Percentiles rank a stretch among this genome's conserved stretches.
Conservation (phyloP, 73 alveolate species). For the Symbiodinium pilosum region DNA sequence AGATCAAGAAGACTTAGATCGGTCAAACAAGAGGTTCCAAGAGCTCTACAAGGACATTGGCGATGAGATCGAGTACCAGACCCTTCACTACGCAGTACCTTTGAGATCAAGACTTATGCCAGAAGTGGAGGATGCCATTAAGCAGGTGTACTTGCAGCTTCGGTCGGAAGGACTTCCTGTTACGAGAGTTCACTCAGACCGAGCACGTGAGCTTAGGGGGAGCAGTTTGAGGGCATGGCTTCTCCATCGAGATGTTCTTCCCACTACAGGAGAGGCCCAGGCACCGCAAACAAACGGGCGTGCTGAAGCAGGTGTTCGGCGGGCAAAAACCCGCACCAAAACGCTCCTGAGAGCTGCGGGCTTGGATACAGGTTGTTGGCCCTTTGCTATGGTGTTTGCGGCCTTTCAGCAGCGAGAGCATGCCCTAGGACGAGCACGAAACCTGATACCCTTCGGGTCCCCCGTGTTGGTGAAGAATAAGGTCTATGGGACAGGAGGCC, state of each 20-base stretch:
- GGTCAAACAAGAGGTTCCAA: background rate
- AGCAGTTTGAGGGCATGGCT: background rate
- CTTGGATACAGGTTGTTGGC: background rate
- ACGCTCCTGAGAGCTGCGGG: background rate
- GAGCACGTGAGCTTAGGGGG: background rate
- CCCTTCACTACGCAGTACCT: background rate
- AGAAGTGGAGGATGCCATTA: background rate
- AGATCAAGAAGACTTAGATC: background rate
- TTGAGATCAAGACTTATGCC: background rate
- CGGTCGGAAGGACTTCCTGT: background rate
- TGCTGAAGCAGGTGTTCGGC: background rate
- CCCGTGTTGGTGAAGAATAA: background rate
- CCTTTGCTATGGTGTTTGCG: background rate
- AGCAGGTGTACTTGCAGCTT: background rate
- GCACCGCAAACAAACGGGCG: background rate
- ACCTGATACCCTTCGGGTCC: background rate
- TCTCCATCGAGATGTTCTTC: background rate
- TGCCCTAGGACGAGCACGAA: background rate
- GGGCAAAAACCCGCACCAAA: background rate
- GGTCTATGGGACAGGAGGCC: background rate
- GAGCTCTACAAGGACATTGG: background rate
- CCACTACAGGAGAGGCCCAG: background rate
- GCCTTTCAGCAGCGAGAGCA: background rate
- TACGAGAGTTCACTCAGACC: background rate
- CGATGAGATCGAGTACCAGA: background rate